Percentiles rank a stretch among this genome's conserved stretches.
These are phyloP conservation scores for Boletus vermiculosoides DNA, from an alignment of 768 basidiomycete species.

Conservation along the genomic window DNA sequence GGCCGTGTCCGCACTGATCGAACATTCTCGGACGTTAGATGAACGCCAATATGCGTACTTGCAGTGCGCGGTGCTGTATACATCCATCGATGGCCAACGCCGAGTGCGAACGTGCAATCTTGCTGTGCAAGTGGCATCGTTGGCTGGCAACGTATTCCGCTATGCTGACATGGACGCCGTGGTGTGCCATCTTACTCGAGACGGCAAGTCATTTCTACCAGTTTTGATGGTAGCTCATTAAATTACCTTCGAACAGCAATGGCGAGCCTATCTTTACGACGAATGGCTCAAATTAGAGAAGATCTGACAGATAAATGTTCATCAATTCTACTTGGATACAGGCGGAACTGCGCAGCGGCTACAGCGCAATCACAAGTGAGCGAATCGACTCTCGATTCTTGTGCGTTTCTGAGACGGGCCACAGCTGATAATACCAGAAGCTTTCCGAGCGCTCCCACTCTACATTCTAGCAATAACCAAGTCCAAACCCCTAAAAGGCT, in stretches of 20 bases:
- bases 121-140: constrained; percentile 72
- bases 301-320: constrained; percentile 83
- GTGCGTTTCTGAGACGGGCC: constrained; percentile 6
- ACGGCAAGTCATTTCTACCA: constrained; percentile 53
- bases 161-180: constrained; percentile 89
- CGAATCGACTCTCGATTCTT: not conserved
- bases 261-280: constrained; percentile 53
- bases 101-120: constrained; percentile 85
- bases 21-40: constrained; percentile 67
- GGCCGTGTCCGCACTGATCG: constrained; percentile 70
- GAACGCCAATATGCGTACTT: constrained; percentile 72
- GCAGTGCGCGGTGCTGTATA: constrained; percentile 89
- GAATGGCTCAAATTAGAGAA: constrained; percentile 76
- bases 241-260: constrained; percentile 52
- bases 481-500: constrained; percentile 91
- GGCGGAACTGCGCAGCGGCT: constrained; percentile 82
- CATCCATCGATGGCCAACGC: constrained; percentile 70
- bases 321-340: constrained; percentile 78
- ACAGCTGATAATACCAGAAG: constrained; percentile 93
- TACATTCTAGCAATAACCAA: constrained; percentile 82
- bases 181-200: constrained; percentile 69
- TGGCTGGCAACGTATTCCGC: constrained; percentile 91
- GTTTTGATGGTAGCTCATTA: not conserved
- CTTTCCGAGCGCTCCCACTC: constrained; percentile 81
- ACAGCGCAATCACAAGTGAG: constrained; percentile 76